These are phyloP conservation scores for Paraglomus brasilianum DNA, from an alignment of 192 early-diverging fungal species.

Conservation along the genomic window DNA sequence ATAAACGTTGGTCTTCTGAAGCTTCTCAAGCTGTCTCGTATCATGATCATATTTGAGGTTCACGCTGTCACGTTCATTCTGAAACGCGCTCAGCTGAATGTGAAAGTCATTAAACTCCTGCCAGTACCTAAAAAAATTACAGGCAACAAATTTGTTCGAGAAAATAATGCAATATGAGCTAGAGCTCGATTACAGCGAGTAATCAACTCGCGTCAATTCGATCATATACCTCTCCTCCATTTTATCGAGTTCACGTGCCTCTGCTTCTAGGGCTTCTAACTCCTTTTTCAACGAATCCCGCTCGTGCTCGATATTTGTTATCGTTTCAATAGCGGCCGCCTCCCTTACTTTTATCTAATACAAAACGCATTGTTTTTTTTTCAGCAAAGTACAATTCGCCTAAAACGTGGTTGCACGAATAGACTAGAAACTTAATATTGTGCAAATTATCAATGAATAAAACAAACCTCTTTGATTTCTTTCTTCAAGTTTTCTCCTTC, in stretches of 20 bases:
- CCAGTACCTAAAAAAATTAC: conserved; percentile 49
- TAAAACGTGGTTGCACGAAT: conserved; percentile 36
- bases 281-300: conserved; percentile 47
- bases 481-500: conserved; percentile 52
- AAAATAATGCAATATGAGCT: background rate
- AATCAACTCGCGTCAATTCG: background rate
- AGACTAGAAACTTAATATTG: conserved; percentile 35
- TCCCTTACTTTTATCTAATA: conserved; percentile 41
- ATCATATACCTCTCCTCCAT: conserved; percentile 55
- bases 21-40: conserved; percentile 70
- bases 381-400: conserved; percentile 44
- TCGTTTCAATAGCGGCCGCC: conserved; percentile 41
- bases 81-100: conserved; percentile 57
- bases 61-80: conserved; percentile 76
- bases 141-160: background rate
- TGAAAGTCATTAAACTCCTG: conserved; percentile 76
- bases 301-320: conserved; percentile 50
- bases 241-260: conserved; percentile 52
- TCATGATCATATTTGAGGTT: conserved; percentile 78
- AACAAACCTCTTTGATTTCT: conserved; percentile 52
- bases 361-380: background rate
- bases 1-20: conserved; percentile 92
- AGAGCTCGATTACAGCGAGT: background rate
- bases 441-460: conserved; percentile 34
- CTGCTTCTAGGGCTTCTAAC: conserved; percentile 49